Percentiles rank a stretch among this genome's conserved stretches.
phyloP scores from a whole-genome alignment of 257 asterid species.

The Solanum sejunctum region DNA sequence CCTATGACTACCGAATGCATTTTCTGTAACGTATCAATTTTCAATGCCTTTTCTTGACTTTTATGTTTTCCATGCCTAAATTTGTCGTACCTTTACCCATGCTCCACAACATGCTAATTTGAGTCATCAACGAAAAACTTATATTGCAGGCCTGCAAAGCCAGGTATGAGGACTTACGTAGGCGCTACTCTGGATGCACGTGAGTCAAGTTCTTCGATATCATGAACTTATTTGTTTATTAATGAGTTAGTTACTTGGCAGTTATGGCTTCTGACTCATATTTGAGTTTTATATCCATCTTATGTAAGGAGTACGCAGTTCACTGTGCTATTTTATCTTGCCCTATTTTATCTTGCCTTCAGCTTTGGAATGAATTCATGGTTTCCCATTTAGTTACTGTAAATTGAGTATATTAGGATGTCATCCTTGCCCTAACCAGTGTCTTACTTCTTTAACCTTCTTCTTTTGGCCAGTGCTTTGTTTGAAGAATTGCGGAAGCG shows the following conservation, averaged over 20 bases:
- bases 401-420: not conserved
- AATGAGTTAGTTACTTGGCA: not conserved
- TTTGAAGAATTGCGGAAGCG: constrained; percentile 70
- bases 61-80: not conserved
- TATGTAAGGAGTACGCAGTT: not conserved
- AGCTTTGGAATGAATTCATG: not conserved
- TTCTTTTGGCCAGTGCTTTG: constrained; percentile 46
- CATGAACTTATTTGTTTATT: not conserved
- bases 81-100: not conserved
- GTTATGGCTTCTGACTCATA: not conserved
- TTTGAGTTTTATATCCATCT: not conserved
- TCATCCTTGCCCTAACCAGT: not conserved
- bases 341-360: not conserved
- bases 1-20: not conserved
- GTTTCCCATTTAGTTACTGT: not conserved
- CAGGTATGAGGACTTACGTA: constrained; percentile 60
- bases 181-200: constrained; percentile 58
- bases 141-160: constrained; percentile 70
- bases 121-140: not conserved
- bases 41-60: not conserved
- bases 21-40: not conserved
- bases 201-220: constrained; percentile 24
- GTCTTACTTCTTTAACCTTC: not conserved
- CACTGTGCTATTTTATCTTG: not conserved
- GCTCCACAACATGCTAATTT: not conserved